A percentile compares a stretch with the other conserved stretches of the same genome.
These are phyloP conservation scores for Coniferiporia weirii DNA, from an alignment of 1,284 basidiomycete genomes.

Conservation along the genomic window DNA sequence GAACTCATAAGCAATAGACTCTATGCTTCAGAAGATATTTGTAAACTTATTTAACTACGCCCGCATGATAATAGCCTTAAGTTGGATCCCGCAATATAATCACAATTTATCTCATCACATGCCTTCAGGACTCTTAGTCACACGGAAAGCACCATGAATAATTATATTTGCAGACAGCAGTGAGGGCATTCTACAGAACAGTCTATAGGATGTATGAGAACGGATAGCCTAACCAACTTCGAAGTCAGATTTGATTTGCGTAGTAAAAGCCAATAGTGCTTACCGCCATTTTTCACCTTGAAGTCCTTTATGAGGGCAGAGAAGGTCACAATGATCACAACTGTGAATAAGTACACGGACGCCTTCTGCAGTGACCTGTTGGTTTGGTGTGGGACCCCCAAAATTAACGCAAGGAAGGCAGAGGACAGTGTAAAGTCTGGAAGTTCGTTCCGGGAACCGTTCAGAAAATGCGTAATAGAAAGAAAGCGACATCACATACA, in stretches of 20 bases:
- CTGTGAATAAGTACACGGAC: constrained; percentile 88
- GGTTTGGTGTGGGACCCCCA: constrained; percentile 76
- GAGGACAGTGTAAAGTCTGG: constrained; percentile 81
- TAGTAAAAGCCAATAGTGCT: constrained; percentile 22
- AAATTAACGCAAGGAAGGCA: constrained; percentile 78
- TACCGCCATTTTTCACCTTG: constrained; percentile 86
- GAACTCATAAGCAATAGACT: constrained; percentile 8
- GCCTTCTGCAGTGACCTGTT: constrained; percentile 75
- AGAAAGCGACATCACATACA: constrained; percentile 56
- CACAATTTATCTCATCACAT: too few species aligned
- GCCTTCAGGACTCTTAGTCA: neutral
- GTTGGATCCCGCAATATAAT: neutral
- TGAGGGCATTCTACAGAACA: neutral
- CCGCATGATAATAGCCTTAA: neutral
- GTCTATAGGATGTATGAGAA: constrained; percentile 38
- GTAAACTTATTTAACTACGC: constrained; percentile 10
- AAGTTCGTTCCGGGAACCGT: neutral
- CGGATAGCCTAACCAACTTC: constrained; percentile 55
- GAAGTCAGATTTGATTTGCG: constrained; percentile 5
- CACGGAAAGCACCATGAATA: neutral
- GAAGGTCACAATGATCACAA: constrained; percentile 79
- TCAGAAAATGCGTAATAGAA: constrained; percentile 1
- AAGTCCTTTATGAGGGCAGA: constrained; percentile 88
- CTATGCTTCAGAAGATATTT: constrained; percentile 4
- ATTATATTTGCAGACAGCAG: neutral